Base-by-base conservation (phyloP, 2,329 filamentous ascomycete species). In the Pseudogymnoascus sp. region DNA sequence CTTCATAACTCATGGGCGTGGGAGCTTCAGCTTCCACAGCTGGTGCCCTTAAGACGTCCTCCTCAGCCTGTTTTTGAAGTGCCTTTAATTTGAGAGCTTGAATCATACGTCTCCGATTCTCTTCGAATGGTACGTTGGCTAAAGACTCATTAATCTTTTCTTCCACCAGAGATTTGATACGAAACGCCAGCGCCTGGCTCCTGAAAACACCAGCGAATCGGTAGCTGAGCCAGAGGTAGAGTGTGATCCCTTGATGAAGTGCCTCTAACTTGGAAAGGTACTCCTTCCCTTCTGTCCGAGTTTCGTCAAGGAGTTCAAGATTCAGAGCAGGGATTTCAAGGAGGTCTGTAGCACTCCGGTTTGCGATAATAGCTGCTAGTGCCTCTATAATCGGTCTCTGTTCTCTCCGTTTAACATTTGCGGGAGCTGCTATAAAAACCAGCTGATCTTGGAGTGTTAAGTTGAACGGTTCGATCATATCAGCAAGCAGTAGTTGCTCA, bases 211-310 rank as follows among this genome's bases (percentile, higher is more conserved):
- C 90, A 3, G 86, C 81, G 74, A 93, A 96, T 5, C 93, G 87
- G 75, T 93, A 97, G 69, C 90, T 93, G 14, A 99, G 80, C 95
- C 95, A 99, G 1, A 96, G 81, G 73, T 97, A 99, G 57, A 93
- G 78, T 51, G 93, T 91, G 39, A 99, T 78, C 29, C 85, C 81
- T 70, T 90, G 90, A 77, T 99, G 95, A 14, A 99, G 80, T 2
- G 78, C 74, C 74, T 99, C 95, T 18, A 97, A 79, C 7, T 80
- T 76, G 63, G 79, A 78, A 10, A 99, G 80, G 68, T 91, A 0
- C 5, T 57, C 64, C 61, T 68, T 69, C 14, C 78, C 73, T 62
- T 81, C 76, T 12, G 75, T 73, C 0, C 73, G 73, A 1, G 74
- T 68, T 26, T 77, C 65, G 66, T 96, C 90, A 2, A 97, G 81